These are phyloP conservation scores for Paramecium biaurelia DNA, from an alignment of 73 alveolate genomes.

Conservation along the genomic window DNA sequence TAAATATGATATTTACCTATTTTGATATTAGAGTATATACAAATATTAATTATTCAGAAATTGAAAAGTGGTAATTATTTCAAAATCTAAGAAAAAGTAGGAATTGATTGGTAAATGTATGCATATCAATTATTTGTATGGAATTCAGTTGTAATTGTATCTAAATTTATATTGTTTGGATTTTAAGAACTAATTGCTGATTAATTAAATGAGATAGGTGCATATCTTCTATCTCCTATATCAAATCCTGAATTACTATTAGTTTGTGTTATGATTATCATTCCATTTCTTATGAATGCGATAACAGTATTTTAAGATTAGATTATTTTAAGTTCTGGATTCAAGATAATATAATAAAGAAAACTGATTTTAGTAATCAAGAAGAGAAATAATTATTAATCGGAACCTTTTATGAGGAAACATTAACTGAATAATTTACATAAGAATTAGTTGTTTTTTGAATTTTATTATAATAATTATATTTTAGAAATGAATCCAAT, in stretches of 20 bases:
- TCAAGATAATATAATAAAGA: background rate
- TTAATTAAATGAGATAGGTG: background rate
- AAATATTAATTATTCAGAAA: background rate
- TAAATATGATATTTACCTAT: background rate
- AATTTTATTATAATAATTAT: background rate
- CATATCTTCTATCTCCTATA: background rate
- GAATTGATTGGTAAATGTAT: constrained; percentile 10
- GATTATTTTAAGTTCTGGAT: constrained; percentile 18
- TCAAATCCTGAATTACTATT: background rate
- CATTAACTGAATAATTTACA: background rate
- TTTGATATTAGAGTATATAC: background rate
- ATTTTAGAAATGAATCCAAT: constrained; percentile 41
- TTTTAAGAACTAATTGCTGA: background rate
- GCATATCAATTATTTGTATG: background rate
- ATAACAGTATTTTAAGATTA: background rate
- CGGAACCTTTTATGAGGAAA: background rate
- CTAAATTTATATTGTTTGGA: constrained; percentile 15
- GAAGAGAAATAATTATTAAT: background rate
- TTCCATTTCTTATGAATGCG: constrained; percentile 18
- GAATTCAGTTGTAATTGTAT: constrained; percentile 19
- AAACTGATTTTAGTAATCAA: background rate
- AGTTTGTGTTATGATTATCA: background rate
- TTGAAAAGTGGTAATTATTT: constrained; percentile 17
- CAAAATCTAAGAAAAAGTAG: background rate
- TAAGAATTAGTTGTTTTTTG: background rate